phyloP scores from a whole-genome alignment of 108 stramenopile species.

The Fragilariopsis cylindrus region DNA sequence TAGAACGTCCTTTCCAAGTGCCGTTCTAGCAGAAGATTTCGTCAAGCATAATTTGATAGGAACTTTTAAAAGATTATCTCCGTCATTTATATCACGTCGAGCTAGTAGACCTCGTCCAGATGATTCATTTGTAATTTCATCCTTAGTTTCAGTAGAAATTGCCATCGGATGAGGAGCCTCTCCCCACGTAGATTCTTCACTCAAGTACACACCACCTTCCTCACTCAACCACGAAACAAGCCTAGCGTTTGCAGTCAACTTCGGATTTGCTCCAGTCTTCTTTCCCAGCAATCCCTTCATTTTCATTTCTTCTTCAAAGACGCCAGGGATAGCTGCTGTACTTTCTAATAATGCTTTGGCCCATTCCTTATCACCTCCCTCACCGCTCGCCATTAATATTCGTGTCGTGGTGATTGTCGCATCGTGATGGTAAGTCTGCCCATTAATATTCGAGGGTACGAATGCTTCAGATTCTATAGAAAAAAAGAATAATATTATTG shows the following conservation, averaged over 20 bases:
- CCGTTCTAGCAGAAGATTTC: constrained; percentile 77
- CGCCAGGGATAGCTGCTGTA: constrained; percentile 49
- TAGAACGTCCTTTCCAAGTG: constrained; percentile 74
- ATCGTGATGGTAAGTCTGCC: not conserved
- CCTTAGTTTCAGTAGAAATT: constrained; percentile 88
- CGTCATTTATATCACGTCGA: constrained; percentile 86
- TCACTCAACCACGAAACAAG: constrained; percentile 79
- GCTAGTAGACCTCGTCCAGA: constrained; percentile 92
- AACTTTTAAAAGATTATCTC: constrained; percentile 84
- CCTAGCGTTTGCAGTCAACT: constrained; percentile 71
- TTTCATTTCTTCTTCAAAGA: constrained; percentile 85
- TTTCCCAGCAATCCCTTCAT: constrained; percentile 74
- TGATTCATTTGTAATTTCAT: constrained; percentile 91
- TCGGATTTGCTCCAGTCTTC: constrained; percentile 49
- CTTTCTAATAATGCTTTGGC: constrained; percentile 74
- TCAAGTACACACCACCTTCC: constrained; percentile 80
- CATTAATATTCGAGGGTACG: constrained; percentile 15
- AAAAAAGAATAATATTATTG: constrained; percentile 3
- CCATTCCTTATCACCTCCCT: constrained; percentile 77
- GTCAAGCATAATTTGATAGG: constrained; percentile 88
- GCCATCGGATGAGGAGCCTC: constrained; percentile 95
- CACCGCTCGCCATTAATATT: constrained; percentile 61
- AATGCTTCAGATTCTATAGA: constrained; percentile 35
- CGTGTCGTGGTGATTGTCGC: not conserved
- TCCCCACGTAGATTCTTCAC: constrained; percentile 85